Evolutionary conservation across 345 rosid species (phyloP).

Genomic region (Arabis hirsuta): DNA sequence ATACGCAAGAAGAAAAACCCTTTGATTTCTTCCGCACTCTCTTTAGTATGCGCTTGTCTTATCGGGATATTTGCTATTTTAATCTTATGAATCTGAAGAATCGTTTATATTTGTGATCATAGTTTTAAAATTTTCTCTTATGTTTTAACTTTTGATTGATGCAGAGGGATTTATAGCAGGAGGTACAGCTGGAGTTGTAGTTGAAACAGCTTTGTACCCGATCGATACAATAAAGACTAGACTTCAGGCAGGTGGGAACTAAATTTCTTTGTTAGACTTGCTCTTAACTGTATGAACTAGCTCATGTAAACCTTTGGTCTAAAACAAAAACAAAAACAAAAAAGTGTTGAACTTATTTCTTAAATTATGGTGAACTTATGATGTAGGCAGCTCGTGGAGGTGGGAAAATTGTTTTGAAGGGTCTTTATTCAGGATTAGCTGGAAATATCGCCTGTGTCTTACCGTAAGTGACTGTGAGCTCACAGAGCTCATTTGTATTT

Average conservation of each 20-base stretch:
- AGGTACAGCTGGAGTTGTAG: constrained; percentile 95
- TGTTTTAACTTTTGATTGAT: neutral
- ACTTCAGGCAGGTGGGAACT: constrained; percentile 71
- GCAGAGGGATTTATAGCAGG: constrained; percentile 95
- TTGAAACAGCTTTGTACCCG: constrained; percentile 90
- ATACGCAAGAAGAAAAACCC: constrained; percentile 59
- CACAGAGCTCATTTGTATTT: neutral
- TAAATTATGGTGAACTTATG: neutral
- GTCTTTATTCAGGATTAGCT: constrained; percentile 94
- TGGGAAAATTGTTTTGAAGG: constrained; percentile 76
- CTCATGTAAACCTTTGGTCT: constrained; percentile 11
- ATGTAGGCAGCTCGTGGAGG: constrained; percentile 85
- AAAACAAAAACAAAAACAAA: neutral
- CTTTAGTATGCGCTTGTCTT: constrained; percentile 48
- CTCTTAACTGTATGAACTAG: constrained; percentile 5
- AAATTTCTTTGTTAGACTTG: constrained; percentile 12
- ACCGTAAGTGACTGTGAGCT: constrained; percentile 65
- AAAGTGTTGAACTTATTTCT: neutral
- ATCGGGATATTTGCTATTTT: neutral
- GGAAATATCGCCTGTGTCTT: constrained; percentile 94
- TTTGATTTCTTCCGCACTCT: constrained; percentile 72
- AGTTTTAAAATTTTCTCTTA: constrained; percentile 10
- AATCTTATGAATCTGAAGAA: neutral
- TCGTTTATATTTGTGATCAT: too few species aligned
- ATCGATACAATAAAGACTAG: constrained; percentile 93